A percentile compares a stretch with the other conserved stretches of the same genome.
These are phyloP conservation scores for Myriosclerotinia curreyana DNA, from an alignment of 2,329 filamentous ascomycete genomes.

Conservation along the genomic window DNA sequence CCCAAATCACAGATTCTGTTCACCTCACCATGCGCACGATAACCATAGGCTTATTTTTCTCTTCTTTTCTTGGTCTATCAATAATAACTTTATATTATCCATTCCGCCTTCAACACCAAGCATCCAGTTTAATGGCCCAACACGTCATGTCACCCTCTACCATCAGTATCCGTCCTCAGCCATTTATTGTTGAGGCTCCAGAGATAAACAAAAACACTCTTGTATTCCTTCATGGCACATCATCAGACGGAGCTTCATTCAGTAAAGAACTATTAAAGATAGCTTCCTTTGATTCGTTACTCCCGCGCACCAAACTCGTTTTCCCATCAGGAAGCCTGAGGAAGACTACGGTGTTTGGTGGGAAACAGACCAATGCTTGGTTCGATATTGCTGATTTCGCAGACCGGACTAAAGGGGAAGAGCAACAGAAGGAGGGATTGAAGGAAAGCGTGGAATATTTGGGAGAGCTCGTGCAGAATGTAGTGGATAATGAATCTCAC, in stretches of 20 bases:
- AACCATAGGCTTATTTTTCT: not conserved
- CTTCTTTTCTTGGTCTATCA: not conserved
- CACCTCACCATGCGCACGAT: not conserved
- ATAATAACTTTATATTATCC: not conserved
- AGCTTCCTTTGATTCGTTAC: conserved; percentile 38
- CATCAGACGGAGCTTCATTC: conserved; percentile 40
- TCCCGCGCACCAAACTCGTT: conserved; percentile 27
- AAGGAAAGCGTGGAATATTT: conserved; percentile 27
- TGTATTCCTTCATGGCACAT: conserved; percentile 45
- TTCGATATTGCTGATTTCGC: conserved; percentile 34
- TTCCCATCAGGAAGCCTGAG: conserved; percentile 30
- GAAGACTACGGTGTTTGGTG: conserved; percentile 29
- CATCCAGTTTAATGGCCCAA: not conserved
- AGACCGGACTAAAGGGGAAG: conserved; percentile 30
- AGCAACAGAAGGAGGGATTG: conserved; percentile 21
- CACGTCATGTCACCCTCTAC: not conserved
- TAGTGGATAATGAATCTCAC: conserved; percentile 18
- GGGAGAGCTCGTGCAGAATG: conserved; percentile 18
- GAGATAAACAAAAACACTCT: conserved; percentile 40
- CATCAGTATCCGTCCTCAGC: conserved; percentile 12
- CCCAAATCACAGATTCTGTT: not conserved
- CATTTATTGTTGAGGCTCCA: conserved; percentile 27
- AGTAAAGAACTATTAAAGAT: conserved; percentile 39
- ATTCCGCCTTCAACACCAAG: not conserved
- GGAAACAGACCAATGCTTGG: conserved; percentile 33